Conservation (phyloP, 768 basidiomycete genomes). For the Candolleomyces aberdarensis region DNA sequence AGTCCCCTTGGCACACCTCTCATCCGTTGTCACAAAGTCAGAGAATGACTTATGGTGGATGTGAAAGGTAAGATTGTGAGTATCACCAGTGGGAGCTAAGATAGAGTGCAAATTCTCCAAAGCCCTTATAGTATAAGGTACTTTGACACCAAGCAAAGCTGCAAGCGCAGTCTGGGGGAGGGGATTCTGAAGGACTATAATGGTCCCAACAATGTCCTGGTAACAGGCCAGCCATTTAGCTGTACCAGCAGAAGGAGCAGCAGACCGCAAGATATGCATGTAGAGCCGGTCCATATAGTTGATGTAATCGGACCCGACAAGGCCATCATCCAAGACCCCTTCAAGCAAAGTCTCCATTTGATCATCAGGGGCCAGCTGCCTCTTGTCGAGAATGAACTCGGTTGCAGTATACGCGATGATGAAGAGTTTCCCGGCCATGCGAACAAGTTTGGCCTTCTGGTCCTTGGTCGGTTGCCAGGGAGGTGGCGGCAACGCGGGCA, state of each 20-base stretch:
- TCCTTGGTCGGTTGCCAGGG: not conserved
- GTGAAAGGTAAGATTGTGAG: not conserved
- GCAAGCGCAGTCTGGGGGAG: not conserved
- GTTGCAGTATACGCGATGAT: not conserved
- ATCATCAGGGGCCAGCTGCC: not conserved
- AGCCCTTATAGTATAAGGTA: not conserved
- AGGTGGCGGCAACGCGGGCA: not conserved
- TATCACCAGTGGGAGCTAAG: not conserved
- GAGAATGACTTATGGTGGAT: conserved; percentile 4
- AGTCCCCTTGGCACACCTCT: not conserved
- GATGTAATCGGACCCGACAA: not conserved
- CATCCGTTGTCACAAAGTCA: conserved; percentile 1
- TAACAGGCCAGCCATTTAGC: not conserved
- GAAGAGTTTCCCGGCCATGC: conserved; percentile 3
- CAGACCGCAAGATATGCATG: not conserved
- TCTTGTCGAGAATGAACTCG: not conserved
- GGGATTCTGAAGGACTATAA: not conserved
- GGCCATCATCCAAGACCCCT: not conserved
- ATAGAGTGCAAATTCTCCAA: not conserved
- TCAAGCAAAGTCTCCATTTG: not conserved
- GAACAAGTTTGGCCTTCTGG: not conserved
- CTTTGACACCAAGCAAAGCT: not conserved
- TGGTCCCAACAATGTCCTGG: conserved; percentile 2
- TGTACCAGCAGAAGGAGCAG: not conserved
- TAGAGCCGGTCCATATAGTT: not conserved